These are phyloP conservation scores for Hanseniaspora gamundiae DNA, from an alignment of 1,139 yeast species.

Conservation along the genomic window DNA sequence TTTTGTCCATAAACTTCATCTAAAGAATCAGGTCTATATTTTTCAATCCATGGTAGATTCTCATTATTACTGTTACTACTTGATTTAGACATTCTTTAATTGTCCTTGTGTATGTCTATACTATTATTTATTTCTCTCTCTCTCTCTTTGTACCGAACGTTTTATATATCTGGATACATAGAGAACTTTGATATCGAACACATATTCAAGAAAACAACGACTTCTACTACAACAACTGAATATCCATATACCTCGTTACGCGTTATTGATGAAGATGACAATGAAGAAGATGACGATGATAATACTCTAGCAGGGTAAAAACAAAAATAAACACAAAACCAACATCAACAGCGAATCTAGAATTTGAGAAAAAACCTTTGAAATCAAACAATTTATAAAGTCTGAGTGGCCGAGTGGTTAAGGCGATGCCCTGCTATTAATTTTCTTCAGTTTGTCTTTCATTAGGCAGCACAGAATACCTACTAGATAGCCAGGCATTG, in stretches of 20 bases:
- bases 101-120: neutral
- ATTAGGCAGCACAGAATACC: no score
- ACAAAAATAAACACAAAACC: no score
- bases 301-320: neutral
- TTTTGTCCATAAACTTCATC: conserved; percentile 89
- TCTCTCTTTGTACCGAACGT: no score
- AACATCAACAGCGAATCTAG: no score
- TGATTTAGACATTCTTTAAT: conserved; percentile 3
- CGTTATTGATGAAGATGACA: no score
- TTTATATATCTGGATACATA: no score
- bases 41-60: conserved; percentile 71
- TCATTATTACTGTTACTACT: conserved; percentile 20
- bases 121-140: neutral
- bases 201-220: no score
- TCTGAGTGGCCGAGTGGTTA: conserved; percentile 71
- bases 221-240: no score
- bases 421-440: conserved; percentile 72
- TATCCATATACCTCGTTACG: no score
- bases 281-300: no score
- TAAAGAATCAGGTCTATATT: conserved; percentile 75
- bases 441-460: neutral
- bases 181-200: no score
- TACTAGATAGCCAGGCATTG: conserved; percentile 32
- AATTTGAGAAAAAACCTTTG: no score
- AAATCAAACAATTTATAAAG: neutral